Evolutionary conservation across 768 basidiomycete genomes (phyloP), one percentile per base, ranked within the genome.

Genomic region (Calocybe cyanea): DNA sequence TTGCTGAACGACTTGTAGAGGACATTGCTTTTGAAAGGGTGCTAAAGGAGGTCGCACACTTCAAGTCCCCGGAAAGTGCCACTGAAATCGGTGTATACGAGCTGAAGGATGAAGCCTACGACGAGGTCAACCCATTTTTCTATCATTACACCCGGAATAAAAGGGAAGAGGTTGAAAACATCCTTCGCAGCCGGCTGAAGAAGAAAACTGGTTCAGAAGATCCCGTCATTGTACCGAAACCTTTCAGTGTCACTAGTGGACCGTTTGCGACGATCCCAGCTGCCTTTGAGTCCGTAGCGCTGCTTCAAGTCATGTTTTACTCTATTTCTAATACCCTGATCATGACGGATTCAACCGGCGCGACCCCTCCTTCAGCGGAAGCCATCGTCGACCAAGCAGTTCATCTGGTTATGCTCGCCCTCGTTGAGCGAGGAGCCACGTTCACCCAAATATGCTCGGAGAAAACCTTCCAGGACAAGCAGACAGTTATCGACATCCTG

Each of bases 131-230:
- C 57, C 93, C 94, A 0, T 96, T 93, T 68, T 96, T 94, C 70
- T 89, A 87, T 59, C 94, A 97, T 60, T 97, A 96, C 62, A 86
- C 90, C 13, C 77, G 94, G 32, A 98, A 98, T 67, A 85, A 91
- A 55, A 78, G 93, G 32, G 91, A 95, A 56, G 90, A 93, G 60
- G 95, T 92, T 19, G 92, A 93, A 57, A 78, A 72, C 33, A 77
- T 87, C 3, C 67, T 94, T 38, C 75, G 80, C 49, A 76, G 73
- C 38, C 74, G 89, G 35, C 55, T 83, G 41, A 83, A 78, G 71
- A 87, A 83, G 70, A 73, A 72, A 53, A 76, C 74, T 0, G 78
- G 81, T 38, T 65, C 75, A 35, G 60, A 69, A 41, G 82, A 91
- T 53, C 77, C 83, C 0, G 81, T 96, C 13, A 70, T 95, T 44